phyloP scores from a whole-genome alignment of 164 flowering plant species.

The Piper longum region DNA sequence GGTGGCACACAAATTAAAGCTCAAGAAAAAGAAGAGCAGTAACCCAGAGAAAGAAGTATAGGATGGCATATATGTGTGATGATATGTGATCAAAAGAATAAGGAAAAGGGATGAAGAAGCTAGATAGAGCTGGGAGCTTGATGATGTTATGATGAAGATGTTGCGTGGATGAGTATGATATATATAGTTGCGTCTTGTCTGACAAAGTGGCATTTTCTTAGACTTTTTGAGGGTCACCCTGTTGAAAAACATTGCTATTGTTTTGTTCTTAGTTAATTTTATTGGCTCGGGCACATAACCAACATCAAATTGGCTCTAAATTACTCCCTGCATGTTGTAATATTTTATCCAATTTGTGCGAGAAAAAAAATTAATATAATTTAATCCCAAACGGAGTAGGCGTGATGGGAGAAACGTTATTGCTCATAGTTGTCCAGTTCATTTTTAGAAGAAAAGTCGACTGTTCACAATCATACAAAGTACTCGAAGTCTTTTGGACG shows the following conservation, averaged over 20 bases:
- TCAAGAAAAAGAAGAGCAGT: background rate
- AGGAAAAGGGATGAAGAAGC: background rate
- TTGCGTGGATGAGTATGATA: background rate
- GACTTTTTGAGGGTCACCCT: background rate
- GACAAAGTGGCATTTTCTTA: background rate
- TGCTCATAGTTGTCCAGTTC: no score
- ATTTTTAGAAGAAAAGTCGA: no score
- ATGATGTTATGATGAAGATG: background rate
- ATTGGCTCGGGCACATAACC: background rate
- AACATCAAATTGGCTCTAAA: background rate
- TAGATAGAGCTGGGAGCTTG: background rate
- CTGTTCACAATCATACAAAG: no score
- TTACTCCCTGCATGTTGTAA: background rate
- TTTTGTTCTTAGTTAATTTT: no score
- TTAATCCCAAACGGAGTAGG: no score
- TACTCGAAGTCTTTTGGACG: no score
- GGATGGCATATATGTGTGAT: background rate
- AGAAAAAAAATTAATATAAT: no score
- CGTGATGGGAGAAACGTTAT: no score
- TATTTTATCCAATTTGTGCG: no score
- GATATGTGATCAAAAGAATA: background rate
- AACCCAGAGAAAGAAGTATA: slow-evolving; percentile 3
- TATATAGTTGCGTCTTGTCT: background rate
- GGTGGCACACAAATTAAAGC: background rate
- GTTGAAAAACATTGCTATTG: background rate